phyloP scores from a whole-genome alignment of 1,284 basidiomycete species.

The Ganoderma resinaceum region DNA sequence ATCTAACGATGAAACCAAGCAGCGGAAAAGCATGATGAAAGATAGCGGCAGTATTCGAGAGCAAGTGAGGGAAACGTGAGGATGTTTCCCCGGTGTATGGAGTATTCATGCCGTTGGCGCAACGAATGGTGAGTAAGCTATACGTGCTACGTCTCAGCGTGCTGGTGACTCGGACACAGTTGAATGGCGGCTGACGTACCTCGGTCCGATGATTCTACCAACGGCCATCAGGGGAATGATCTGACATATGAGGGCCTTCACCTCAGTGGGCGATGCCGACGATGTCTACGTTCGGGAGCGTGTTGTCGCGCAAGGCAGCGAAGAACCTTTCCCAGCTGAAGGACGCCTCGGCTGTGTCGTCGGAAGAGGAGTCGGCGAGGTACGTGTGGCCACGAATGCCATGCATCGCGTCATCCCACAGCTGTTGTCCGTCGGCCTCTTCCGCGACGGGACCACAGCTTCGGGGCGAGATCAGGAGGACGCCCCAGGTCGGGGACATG shows the following conservation, averaged over 20 bases:
- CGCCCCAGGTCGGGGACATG: conserved; percentile 1
- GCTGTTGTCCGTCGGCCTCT: neutral
- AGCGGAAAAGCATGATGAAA: neutral
- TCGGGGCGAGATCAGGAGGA: neutral
- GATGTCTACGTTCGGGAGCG: neutral
- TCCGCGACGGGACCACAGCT: neutral
- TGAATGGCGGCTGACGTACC: neutral
- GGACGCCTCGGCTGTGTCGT: neutral
- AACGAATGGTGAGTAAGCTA: neutral
- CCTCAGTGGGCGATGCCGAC: neutral
- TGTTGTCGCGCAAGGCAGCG: neutral
- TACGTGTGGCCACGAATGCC: neutral
- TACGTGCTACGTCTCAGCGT: neutral
- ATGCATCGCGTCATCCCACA: neutral
- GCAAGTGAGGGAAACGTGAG: neutral
- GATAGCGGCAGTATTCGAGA: neutral
- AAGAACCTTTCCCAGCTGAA: conserved; percentile 4
- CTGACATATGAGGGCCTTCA: no score
- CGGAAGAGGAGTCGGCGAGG: neutral
- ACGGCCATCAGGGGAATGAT: neutral
- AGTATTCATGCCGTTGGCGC: neutral
- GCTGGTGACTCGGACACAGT: neutral
- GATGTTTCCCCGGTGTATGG: neutral
- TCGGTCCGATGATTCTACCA: neutral
- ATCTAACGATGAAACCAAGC: neutral